phyloP scores from a whole-genome alignment of 148 eudicot species.

The Heliamphora exappendiculata region DNA sequence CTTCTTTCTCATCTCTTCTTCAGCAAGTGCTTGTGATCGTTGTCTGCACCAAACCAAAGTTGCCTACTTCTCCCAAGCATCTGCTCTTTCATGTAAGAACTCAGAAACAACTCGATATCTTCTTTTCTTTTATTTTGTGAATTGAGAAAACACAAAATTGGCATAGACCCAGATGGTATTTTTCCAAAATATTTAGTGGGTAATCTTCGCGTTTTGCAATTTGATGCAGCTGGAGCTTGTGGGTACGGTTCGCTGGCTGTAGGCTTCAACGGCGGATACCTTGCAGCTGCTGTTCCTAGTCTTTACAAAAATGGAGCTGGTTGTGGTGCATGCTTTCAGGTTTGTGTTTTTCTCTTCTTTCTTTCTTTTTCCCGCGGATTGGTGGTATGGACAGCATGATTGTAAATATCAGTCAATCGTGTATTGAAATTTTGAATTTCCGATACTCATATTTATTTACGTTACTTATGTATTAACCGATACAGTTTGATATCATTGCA shows the following conservation, averaged over 20 bases:
- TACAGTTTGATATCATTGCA: too few relatives aligned
- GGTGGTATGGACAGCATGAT: too few relatives aligned
- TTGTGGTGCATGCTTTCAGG: conserved; percentile 93
- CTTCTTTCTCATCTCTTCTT: conserved; percentile 22
- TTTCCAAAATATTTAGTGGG: conserved; percentile 10
- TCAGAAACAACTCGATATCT: not conserved
- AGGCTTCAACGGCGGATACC: conserved; percentile 43
- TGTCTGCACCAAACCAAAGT: conserved; percentile 57
- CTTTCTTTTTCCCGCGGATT: too few relatives aligned
- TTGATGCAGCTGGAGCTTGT: conserved; percentile 65
- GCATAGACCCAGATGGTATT: conserved; percentile 13
- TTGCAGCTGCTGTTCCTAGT: conserved; percentile 65
- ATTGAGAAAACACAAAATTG: not conserved
- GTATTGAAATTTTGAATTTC: too few relatives aligned
- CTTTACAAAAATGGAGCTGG: conserved; percentile 63
- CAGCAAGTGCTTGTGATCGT: conserved; percentile 47
- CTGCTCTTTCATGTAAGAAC: conserved; percentile 51
- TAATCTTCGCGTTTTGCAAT: not conserved
- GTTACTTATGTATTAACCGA: too few relatives aligned
- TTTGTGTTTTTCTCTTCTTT: not conserved
- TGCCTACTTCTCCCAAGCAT: conserved; percentile 38
- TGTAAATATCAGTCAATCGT: too few relatives aligned
- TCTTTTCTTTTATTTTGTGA: not conserved
- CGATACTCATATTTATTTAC: too few relatives aligned
- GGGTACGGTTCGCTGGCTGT: conserved; percentile 75